Evolutionary conservation across 2,329 filamentous ascomycete genomes (phyloP), one percentile per base, ranked within the genome.

Genomic region (Sporothrix luriei): DNA sequence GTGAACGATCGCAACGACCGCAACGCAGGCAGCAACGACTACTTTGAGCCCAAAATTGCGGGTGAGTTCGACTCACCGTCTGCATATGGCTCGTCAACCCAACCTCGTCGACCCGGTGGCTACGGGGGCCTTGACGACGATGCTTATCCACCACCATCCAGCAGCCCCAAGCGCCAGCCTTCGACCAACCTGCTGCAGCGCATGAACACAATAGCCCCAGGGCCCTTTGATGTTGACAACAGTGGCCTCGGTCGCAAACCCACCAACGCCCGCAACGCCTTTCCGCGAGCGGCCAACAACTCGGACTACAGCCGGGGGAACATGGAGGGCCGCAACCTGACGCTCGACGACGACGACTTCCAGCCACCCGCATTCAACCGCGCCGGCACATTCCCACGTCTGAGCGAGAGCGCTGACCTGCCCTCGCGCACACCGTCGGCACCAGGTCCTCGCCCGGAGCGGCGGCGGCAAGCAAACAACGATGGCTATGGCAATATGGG

Each of bases 181-280:
- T 73, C 73, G 2, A 75, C 77, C 6, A 81, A 76, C 49, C 75
- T 92, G 38, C 75, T 90, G 74, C 84, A 86, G 72, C 85, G 87
- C 66, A 87, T 91, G 83, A 85, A 91, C 73, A 84, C 81, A 10
- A 89, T 91, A 75, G 83, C 87, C 1, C 87, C 89, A 1, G 89
- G 88, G 0, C 89, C 90, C 0, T 91, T 92, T 74, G 87, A 88
- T 72, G 77, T 83, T 78, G 73, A 75, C 24, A 66, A 57, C 46
- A 62, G 66, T 14, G 24, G 33, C 54, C 75, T 2, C 51, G 46
- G 54, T 59, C 4, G 74, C 75, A 3, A 59, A 7, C 62, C 65
- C 13, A 66, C 55, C 68, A 54, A 62, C 33, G 46, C 52, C 43
- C 64, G 68, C 51, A 48, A 57, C 16, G 54, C 62, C 16, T 65